Evolutionary conservation across 352 stramenopile species (phyloP).

Genomic region (Peronospora farinosa): DNA sequence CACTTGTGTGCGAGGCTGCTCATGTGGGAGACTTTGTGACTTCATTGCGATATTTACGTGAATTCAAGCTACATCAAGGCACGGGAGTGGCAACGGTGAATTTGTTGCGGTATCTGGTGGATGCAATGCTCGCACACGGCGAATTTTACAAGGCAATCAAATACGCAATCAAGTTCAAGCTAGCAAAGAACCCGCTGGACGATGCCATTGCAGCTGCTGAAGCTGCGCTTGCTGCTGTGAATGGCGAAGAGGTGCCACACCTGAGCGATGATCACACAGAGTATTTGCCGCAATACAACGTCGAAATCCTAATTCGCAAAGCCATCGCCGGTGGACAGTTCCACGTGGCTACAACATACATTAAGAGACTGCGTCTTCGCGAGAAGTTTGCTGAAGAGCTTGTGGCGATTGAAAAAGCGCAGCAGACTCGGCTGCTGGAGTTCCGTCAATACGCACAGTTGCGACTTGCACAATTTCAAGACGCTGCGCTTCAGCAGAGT

Average conservation of each 20-base stretch:
- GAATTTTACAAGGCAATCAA: constrained; percentile 88
- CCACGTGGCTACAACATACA: constrained; percentile 73
- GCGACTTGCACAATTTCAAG: constrained; percentile 41
- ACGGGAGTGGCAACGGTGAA: constrained; percentile 27
- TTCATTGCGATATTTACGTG: constrained; percentile 55
- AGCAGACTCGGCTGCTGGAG: constrained; percentile 40
- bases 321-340: constrained; percentile 58
- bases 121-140: constrained; percentile 54
- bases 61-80: constrained; percentile 65
- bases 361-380: constrained; percentile 72
- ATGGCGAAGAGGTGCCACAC: constrained; percentile 7
- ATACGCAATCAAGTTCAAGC: constrained; percentile 80
- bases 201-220: constrained; percentile 27
- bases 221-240: constrained; percentile 25
- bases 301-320: constrained; percentile 45
- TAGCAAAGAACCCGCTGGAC: constrained; percentile 36
- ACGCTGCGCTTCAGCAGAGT: constrained; percentile 35
- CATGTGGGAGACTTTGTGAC: constrained; percentile 68
- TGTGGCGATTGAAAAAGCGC: constrained; percentile 46
- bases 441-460: constrained; percentile 58
- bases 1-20: constrained; percentile 50
- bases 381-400: constrained; percentile 56
- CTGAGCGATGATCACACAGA: constrained; percentile 18
- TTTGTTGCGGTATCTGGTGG: constrained; percentile 53
- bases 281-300: constrained; percentile 40